A percentile compares a stretch with the other conserved stretches of the same genome.
Conservation (phyloP, 108 stramenopile species). For the Cyclotella cryptica region DNA sequence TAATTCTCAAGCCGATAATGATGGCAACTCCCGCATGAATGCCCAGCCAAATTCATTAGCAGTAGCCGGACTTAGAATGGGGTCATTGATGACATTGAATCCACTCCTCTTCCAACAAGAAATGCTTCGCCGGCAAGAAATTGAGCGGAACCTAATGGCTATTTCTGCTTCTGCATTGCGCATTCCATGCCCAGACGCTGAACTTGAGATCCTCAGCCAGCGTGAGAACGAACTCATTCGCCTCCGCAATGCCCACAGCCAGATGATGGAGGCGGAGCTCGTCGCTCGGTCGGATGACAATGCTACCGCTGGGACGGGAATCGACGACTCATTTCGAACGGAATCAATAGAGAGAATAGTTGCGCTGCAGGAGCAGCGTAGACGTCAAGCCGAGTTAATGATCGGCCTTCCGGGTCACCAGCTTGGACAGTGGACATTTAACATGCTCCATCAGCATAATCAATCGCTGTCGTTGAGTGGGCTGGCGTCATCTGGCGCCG, state of each 20-base stretch:
- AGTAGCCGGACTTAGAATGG: no score
- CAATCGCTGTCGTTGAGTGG: no score
- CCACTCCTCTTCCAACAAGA: conserved; percentile 5
- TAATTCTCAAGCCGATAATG: no score
- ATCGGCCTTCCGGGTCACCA: neutral
- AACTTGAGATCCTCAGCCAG: neutral
- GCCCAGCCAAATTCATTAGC: no score
- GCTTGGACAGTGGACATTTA: no score
- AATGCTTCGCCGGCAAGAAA: conserved; percentile 3
- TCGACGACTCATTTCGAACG: no score
- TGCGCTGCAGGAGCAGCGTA: neutral
- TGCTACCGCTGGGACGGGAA: neutral
- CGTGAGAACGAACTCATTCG: conserved; percentile 11
- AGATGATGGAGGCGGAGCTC: conserved; percentile 7
- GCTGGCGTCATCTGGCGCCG: no score
- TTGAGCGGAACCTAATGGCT: neutral
- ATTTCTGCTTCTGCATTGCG: neutral
- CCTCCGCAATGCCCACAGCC: conserved; percentile 10
- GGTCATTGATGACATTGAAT: neutral
- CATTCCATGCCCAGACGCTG: neutral
- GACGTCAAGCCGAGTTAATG: neutral
- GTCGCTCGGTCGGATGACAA: neutral
- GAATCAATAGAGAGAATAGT: neutral
- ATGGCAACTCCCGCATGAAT: no score
- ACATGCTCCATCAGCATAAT: no score